Conservation (phyloP, 495 filamentous ascomycete species). For the Pyrenula aspistea region DNA sequence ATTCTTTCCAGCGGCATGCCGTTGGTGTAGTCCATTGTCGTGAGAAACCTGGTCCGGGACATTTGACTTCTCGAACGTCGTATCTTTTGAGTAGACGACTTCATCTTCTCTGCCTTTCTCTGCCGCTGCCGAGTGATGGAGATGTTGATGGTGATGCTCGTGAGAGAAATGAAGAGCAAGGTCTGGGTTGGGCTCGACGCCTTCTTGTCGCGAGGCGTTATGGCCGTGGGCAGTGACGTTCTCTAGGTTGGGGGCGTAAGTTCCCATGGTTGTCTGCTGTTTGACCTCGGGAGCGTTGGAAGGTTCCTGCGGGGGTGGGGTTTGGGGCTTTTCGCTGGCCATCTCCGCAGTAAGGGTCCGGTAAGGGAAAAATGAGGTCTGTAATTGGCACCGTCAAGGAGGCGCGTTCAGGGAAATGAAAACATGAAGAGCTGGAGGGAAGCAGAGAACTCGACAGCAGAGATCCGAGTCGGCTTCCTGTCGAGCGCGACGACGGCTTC, state of each 20-base stretch:
- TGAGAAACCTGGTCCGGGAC: conserved; percentile 28
- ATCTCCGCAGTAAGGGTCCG: not conserved
- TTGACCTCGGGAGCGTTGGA: not conserved
- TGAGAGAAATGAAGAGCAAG: conserved; percentile 25
- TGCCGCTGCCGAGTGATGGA: conserved; percentile 35
- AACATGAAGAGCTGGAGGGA: too few species aligned
- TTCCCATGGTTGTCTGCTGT: not conserved
- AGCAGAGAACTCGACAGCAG: too few species aligned
- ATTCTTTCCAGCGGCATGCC: conserved; percentile 11
- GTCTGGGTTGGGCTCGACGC: conserved; percentile 21
- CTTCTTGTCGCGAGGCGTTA: conserved; percentile 18
- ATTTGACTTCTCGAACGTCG: conserved; percentile 27
- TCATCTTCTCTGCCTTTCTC: conserved; percentile 32
- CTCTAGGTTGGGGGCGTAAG: not conserved
- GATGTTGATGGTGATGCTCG: conserved; percentile 39
- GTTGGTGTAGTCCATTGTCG: conserved; percentile 24
- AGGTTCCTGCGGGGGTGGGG: not conserved
- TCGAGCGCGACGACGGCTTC: not conserved
- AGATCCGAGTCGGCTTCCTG: too few species aligned
- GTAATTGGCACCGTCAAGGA: not conserved
- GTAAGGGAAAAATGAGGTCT: too few species aligned
- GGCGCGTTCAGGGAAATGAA: not conserved
- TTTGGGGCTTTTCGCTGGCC: not conserved
- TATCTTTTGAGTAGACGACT: conserved; percentile 32
- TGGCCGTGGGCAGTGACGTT: conserved; percentile 3